Conservation (phyloP, 2,329 filamentous ascomycete species). For the Orbilia quercus region DNA sequence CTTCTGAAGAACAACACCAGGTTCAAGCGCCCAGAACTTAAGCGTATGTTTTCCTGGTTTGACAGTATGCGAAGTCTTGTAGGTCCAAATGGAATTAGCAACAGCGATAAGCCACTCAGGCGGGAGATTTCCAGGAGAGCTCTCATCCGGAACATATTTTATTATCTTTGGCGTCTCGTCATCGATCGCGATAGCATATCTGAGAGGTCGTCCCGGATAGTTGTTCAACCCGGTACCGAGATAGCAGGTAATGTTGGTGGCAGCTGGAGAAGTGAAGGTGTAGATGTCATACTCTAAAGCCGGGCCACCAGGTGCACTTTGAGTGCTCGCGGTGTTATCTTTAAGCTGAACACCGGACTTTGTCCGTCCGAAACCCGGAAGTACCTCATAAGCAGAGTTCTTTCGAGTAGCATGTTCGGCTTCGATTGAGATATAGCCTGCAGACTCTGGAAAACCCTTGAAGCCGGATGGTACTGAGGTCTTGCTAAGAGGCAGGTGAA, state of each 20-base stretch:
- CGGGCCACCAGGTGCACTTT: slow-evolving; percentile 66
- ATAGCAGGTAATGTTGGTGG: slow-evolving; percentile 66
- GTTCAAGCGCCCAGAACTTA: slow-evolving; percentile 66
- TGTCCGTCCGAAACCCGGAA: slow-evolving; percentile 68
- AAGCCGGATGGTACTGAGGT: slow-evolving; percentile 68
- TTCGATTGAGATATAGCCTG: slow-evolving; percentile 70
- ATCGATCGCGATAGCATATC: slow-evolving; percentile 67
- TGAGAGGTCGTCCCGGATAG: slow-evolving; percentile 66
- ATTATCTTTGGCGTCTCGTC: slow-evolving; percentile 63
- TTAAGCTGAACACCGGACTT: slow-evolving; percentile 70
- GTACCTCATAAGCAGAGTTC: slow-evolving; percentile 63
- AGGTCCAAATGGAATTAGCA: slow-evolving; percentile 67
- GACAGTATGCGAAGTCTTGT: slow-evolving; percentile 63
- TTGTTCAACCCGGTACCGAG: slow-evolving; percentile 67
- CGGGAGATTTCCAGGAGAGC: slow-evolving; percentile 64
- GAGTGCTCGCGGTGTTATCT: slow-evolving; percentile 68
- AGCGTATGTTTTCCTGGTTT: slow-evolving; percentile 64
- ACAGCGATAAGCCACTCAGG: slow-evolving; percentile 67
- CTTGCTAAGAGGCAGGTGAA: slow-evolving; percentile 70
- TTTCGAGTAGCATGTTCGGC: slow-evolving; percentile 67
- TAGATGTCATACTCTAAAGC: slow-evolving; percentile 73
- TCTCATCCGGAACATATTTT: slow-evolving; percentile 64
- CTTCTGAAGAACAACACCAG: slow-evolving; percentile 64
- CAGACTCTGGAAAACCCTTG: slow-evolving; percentile 73
- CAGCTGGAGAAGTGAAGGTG: slow-evolving; percentile 68